Percentiles rank a stretch among this genome's conserved stretches.
Conservation (phyloP, 139 green algal species). For the Picochlorum costavermella region DNA sequence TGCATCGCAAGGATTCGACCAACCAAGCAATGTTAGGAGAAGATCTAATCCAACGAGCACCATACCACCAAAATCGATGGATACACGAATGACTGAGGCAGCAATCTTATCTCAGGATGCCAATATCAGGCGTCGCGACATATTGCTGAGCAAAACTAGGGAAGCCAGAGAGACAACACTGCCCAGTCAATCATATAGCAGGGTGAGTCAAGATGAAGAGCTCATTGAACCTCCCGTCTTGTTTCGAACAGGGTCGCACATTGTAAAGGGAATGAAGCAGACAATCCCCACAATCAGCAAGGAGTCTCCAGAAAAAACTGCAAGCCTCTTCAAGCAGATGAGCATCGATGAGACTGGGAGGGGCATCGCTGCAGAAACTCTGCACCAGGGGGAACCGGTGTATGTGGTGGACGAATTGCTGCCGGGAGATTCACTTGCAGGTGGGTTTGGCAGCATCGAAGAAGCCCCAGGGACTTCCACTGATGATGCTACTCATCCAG, state of each 20-base stretch:
- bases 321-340: conserved; percentile 1
- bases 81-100: neutral
- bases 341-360: neutral
- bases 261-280: neutral
- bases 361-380: neutral
- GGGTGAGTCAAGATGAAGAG: conserved; percentile 4
- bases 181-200: neutral
- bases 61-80: neutral
- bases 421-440: neutral
- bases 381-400: neutral
- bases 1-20: neutral
- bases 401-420: neutral
- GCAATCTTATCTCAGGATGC: neutral
- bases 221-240: conserved; percentile 4
- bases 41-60: conserved; percentile 4
- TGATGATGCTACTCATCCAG: neutral
- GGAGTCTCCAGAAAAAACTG: neutral
- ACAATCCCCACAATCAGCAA: no score
- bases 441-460: neutral
- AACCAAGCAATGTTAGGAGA: neutral
- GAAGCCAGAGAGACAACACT: conserved; percentile 4
- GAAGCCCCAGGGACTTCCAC: neutral
- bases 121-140: neutral
- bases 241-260: conserved; percentile 5
- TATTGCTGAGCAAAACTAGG: neutral